Conservation (phyloP, 768 basidiomycete species). For the Termitomyces sp. region DNA sequence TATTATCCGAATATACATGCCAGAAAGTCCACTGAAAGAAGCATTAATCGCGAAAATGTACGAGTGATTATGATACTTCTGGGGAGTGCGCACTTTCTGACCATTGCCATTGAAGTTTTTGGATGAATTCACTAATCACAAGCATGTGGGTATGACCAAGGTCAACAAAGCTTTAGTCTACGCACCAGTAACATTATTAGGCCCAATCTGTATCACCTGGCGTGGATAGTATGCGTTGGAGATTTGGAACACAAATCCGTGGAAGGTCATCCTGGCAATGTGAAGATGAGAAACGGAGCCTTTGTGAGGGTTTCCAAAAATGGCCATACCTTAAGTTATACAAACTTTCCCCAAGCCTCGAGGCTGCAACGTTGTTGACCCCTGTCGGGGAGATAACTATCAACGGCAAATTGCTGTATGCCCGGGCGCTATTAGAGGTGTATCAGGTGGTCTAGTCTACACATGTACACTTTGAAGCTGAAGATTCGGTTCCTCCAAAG, state of each 20-base stretch:
- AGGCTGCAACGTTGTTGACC: conserved; percentile 1
- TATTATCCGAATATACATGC: conserved; percentile 1
- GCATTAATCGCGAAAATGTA: not conserved
- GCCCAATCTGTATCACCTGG: conserved; percentile 2
- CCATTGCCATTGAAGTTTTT: not conserved
- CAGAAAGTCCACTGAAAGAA: conserved; percentile 8
- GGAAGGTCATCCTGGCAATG: not conserved
- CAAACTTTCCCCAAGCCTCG: not conserved
- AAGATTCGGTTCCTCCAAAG: too few species aligned
- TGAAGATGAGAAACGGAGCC: too few species aligned
- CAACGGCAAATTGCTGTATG: not conserved
- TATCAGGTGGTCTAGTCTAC: too few species aligned
- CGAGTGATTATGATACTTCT: not conserved
- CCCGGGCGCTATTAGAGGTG: too few species aligned
- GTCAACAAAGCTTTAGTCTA: not conserved
- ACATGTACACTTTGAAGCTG: too few species aligned
- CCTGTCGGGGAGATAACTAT: not conserved
- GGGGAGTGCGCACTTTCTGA: conserved; percentile 1
- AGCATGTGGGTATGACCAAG: not conserved
- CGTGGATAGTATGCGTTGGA: conserved; percentile 6
- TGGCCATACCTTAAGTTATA: too few species aligned
- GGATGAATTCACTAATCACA: not conserved
- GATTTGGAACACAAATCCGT: conserved; percentile 5
- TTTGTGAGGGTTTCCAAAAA: not conserved
- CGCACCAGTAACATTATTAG: not conserved